Evolutionary conservation across 2,329 filamentous ascomycete species (phyloP).

Genomic region (Sporothrix luriei): DNA sequence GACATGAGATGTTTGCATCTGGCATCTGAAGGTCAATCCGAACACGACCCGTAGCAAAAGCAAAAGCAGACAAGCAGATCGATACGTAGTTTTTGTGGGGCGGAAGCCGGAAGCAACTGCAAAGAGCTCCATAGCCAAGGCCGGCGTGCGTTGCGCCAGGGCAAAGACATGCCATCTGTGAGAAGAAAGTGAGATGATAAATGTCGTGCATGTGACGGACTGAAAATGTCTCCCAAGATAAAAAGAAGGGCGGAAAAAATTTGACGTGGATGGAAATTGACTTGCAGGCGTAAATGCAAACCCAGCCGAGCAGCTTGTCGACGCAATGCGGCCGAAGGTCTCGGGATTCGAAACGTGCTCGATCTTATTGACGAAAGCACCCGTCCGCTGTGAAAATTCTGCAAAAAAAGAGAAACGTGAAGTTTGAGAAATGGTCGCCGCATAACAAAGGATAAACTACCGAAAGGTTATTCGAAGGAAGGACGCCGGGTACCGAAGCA

Average conservation of each 20-base stretch:
- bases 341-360: background rate
- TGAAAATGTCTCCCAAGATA: background rate
- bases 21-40: background rate
- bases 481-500: background rate
- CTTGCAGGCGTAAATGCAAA: background rate
- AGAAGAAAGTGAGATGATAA: constrained; percentile 24
- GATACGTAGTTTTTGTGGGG: background rate
- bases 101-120: background rate
- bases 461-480: background rate
- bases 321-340: background rate
- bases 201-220: background rate
- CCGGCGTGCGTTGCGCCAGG: background rate
- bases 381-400: background rate
- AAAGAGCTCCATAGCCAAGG: background rate
- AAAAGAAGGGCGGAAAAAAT: background rate
- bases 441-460: background rate
- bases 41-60: background rate
- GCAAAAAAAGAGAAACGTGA: background rate
- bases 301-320: background rate
- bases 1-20: background rate
- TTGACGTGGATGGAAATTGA: background rate
- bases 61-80: background rate
- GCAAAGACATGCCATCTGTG: constrained; percentile 17
- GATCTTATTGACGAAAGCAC: background rate
- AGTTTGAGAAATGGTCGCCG: constrained; percentile 2